These are phyloP conservation scores for Podospora comata DNA, from an alignment of 495 filamentous ascomycete species.

Conservation along the genomic window DNA sequence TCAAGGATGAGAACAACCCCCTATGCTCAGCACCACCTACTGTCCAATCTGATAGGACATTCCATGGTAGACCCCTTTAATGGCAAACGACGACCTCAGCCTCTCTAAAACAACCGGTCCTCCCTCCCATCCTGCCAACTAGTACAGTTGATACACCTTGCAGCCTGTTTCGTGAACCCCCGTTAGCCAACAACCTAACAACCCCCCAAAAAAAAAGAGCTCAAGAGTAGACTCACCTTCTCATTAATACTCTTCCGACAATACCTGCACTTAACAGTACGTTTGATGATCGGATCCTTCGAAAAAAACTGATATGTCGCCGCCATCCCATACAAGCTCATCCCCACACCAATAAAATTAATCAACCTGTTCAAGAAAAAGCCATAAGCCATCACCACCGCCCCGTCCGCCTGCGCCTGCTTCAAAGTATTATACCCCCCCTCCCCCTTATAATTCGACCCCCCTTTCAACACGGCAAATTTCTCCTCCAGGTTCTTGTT, in stretches of 20 bases:
- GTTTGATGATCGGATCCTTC: constrained; percentile 67
- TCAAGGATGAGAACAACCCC: no score
- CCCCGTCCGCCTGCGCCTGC: constrained; percentile 66
- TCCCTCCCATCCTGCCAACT: constrained; percentile 78
- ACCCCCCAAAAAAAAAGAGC: not conserved
- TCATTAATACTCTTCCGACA: constrained; percentile 65
- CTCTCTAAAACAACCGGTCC: constrained; percentile 33
- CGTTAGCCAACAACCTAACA: constrained; percentile 1
- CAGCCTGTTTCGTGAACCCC: constrained; percentile 41
- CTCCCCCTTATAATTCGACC: constrained; percentile 37
- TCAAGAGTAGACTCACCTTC: constrained; percentile 48
- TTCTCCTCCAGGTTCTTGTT: constrained; percentile 72
- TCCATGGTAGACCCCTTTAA: no score
- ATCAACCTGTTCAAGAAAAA: constrained; percentile 63
- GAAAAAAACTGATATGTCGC: constrained; percentile 59
- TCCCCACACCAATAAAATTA: constrained; percentile 63
- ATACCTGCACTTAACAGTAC: constrained; percentile 65
- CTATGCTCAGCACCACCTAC: no score
- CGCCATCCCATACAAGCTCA: constrained; percentile 64
- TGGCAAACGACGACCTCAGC: constrained; percentile 1
- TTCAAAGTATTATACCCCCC: constrained; percentile 65
- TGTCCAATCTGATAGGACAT: not conserved
- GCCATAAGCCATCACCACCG: constrained; percentile 68
- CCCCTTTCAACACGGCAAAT: constrained; percentile 62
- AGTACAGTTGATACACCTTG: constrained; percentile 67